These are phyloP conservation scores for Salix caprea DNA, from an alignment of 345 rosid species.

Conservation along the genomic window DNA sequence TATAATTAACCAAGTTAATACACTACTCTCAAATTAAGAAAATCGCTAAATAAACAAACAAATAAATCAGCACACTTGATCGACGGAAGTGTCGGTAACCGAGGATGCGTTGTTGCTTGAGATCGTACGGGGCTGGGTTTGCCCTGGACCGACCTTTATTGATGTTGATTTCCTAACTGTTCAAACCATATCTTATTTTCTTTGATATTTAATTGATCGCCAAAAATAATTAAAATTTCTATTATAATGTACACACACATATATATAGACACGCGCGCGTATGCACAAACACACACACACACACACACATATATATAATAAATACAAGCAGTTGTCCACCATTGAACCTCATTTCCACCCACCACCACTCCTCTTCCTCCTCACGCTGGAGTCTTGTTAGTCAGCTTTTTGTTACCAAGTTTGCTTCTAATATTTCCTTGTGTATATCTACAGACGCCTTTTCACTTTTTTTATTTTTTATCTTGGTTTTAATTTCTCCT, in stretches of 20 bases:
- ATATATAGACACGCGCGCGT: no score
- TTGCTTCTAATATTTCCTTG: not conserved
- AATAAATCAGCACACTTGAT: not conserved
- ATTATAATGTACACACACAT: no score
- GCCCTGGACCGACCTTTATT: constrained; percentile 14
- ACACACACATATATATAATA: not conserved
- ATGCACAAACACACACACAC: no score
- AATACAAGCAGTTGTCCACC: not conserved
- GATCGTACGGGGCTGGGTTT: not conserved
- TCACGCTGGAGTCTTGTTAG: not conserved
- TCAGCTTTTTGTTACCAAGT: constrained; percentile 5
- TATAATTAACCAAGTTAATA: no score
- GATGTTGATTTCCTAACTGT: constrained; percentile 29
- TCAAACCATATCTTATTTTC: not conserved
- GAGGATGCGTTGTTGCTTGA: constrained; percentile 7
- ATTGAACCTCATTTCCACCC: constrained; percentile 21
- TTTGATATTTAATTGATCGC: not conserved
- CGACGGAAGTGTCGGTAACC: constrained; percentile 11
- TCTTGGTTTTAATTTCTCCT: not conserved
- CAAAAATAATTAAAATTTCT: not conserved
- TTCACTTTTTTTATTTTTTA: not conserved
- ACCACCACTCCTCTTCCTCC: not conserved
- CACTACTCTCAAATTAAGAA: not conserved
- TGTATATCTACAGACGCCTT: not conserved
- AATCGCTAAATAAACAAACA: no score